These are phyloP conservation scores for Thraustochytrium striatum DNA, from an alignment of 352 stramenopile genomes.

Conservation along the genomic window DNA sequence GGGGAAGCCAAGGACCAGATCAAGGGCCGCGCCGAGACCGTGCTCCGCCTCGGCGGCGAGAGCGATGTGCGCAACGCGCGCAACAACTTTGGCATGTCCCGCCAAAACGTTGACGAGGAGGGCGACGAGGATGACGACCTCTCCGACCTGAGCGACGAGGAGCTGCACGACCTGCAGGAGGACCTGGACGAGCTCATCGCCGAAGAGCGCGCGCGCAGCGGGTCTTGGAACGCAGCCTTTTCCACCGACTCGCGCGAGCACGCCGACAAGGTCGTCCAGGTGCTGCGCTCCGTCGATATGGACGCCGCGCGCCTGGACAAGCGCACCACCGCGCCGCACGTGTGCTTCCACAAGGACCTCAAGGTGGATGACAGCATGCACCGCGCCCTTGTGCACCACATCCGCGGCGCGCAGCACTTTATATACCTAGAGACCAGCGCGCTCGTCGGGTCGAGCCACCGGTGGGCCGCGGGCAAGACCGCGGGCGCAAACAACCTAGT, in stretches of 20 bases:
- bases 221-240: constrained; percentile 18
- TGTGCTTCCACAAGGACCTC: constrained; percentile 42
- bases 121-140: constrained; percentile 13
- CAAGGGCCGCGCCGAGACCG: constrained; percentile 10
- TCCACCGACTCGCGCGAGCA: background rate
- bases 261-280: constrained; percentile 32
- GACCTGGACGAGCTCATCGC: background rate
- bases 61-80: background rate
- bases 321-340: background rate
- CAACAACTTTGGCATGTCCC: background rate
- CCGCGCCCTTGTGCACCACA: constrained; percentile 44
- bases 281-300: constrained; percentile 32
- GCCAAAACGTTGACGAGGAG: background rate
- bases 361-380: constrained; percentile 51
- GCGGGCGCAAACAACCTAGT: constrained; percentile 46
- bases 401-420: constrained; percentile 55
- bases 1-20: constrained; percentile 26
- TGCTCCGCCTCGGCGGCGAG: constrained; percentile 7
- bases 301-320: constrained; percentile 21
- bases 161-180: constrained; percentile 37
- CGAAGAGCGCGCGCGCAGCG: background rate
- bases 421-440: constrained; percentile 90
- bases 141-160: constrained; percentile 25
- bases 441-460: constrained; percentile 69
- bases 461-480: constrained; percentile 55